These are phyloP conservation scores for Saccharomycopsis sp. DNA, from an alignment of 805 yeast genomes.

Conservation along the genomic window DNA sequence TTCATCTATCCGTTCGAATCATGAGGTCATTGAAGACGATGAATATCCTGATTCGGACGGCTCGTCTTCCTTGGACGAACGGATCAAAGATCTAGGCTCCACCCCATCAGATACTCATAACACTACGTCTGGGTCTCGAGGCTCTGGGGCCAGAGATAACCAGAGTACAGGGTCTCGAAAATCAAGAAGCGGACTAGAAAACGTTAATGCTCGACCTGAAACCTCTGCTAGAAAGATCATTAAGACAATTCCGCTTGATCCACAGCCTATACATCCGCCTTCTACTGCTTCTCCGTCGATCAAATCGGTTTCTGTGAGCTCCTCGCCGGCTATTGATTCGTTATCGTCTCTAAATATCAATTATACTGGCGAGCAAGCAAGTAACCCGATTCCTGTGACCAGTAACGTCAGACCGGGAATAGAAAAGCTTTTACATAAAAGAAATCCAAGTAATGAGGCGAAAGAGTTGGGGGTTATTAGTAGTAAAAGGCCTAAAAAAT, in stretches of 20 bases:
- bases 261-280: slow-evolving; percentile 55
- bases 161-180: slow-evolving; percentile 33
- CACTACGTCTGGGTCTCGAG: slow-evolving; percentile 18
- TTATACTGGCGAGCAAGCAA: too few species aligned
- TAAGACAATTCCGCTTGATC: slow-evolving; percentile 75
- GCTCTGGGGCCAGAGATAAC: slow-evolving; percentile 34
- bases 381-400: not conserved
- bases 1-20: slow-evolving; percentile 15
- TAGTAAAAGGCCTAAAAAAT: not conserved
- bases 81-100: slow-evolving; percentile 21
- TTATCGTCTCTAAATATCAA: too few species aligned
- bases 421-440: not conserved
- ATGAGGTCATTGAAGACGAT: slow-evolving; percentile 25
- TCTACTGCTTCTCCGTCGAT: slow-evolving; percentile 2
- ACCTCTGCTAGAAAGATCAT: slow-evolving; percentile 68
- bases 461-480: not conserved
- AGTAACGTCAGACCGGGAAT: not conserved
- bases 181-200: slow-evolving; percentile 44
- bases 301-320: not conserved
- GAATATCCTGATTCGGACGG: slow-evolving; percentile 27
- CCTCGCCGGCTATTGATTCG: slow-evolving; percentile 5
- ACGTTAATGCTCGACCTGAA: slow-evolving; percentile 50
- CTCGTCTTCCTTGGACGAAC: slow-evolving; percentile 30
- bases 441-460: not conserved
- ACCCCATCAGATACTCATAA: slow-evolving; percentile 27